Base-by-base conservation (phyloP, 805 yeast genomes). In the Candida pini region DNA sequence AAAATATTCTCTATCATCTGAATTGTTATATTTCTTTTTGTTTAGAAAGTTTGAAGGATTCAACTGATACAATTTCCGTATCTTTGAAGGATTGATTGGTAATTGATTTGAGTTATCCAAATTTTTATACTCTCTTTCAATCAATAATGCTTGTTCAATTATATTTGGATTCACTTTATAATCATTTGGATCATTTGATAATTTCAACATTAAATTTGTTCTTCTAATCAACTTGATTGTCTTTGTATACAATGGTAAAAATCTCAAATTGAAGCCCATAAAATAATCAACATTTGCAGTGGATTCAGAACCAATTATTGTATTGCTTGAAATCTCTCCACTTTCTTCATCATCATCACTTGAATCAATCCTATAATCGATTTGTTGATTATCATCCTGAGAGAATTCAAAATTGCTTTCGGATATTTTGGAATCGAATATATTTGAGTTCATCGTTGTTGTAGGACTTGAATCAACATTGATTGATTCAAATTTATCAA, bases 231-330 rank as follows among this genome's bases (percentile, higher is more conserved):
- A 42, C 27, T 52, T 46, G 12, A 68, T 56, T 8, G 79, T 66
- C 28, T 73, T 68, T 15, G 80, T 67, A 41, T 75, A 73, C 21
- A 69, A 64, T 0, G 83, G 80, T 15, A 83, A 59, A 37, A 81
- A 66, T 40, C 65, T 66, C 9, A 78, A 63, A 43, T 83, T 88
- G 51, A 84, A 74, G 1, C 92, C 94, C 34, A 71, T 60, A 32
- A 79, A 61, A 37, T 70, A 72, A 49, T 81, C 87, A 33, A 81
- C 73, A 44, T 73, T 76, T 20, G 56, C 55, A 24, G 48, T 50
- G 0, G 58, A 49, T 31, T 58, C 64, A 10, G 45, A 48, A 2
- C 39, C 35, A 5, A 52, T 15, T 9, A 52, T 26, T 6, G 36
- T 24, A 7, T 29, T 24, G 25, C n/a, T 22, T 13, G 10, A 5